Conservation (phyloP, 192 early-diverging fungal species). For the Helicostylum pulchrum region DNA sequence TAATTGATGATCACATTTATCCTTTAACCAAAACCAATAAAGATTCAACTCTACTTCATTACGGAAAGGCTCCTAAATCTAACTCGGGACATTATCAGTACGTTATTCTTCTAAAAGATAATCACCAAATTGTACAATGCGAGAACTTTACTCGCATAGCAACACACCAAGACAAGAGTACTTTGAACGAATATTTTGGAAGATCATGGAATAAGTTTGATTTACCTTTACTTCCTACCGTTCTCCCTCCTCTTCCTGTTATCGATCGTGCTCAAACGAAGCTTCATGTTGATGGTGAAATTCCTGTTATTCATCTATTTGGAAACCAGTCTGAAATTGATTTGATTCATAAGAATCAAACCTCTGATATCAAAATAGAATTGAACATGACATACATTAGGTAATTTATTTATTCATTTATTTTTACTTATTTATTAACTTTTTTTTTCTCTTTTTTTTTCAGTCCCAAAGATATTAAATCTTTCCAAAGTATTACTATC, state of each 20-base stretch:
- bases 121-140: background rate
- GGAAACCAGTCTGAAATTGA: slow-evolving; percentile 12
- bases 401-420: background rate
- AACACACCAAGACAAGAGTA: background rate
- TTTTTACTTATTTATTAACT: background rate
- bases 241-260: slow-evolving; percentile 8
- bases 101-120: background rate
- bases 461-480: slow-evolving; percentile 3
- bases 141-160: slow-evolving; percentile 1
- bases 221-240: background rate
- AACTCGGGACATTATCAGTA: background rate
- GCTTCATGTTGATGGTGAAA: slow-evolving; percentile 14
- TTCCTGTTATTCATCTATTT: slow-evolving; percentile 5
- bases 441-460: background rate
- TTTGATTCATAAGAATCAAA: slow-evolving; percentile 4
- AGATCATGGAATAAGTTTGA: slow-evolving; percentile 6
- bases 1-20: too few species aligned
- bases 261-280: slow-evolving; percentile 3
- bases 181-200: slow-evolving; percentile 5
- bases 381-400: slow-evolving; percentile 15
- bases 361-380: background rate
- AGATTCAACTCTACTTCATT: background rate
- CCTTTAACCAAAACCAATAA: too few species aligned
- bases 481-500: background rate
- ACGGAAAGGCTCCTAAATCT: background rate